Base-by-base conservation (phyloP, 495 filamentous ascomycete species). In the Poronia punctata region DNA sequence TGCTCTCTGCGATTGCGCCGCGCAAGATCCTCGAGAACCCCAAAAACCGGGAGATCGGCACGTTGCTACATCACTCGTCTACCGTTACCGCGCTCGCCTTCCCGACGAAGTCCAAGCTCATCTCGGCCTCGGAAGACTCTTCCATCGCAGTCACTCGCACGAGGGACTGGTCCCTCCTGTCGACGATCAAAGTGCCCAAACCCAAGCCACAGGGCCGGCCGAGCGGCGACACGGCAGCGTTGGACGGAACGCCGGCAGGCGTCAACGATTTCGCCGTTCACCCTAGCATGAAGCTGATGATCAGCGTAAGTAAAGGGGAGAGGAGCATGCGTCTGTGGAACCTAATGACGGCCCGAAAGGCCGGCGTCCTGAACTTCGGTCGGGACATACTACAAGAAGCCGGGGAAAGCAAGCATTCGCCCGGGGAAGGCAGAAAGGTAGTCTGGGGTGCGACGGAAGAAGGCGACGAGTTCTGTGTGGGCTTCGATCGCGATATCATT, bases 181-280 rank as follows among this genome's bases (percentile, higher is more conserved):
- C 84, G n/a, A 82, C 78, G 7, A 86, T 99, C 53, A 94, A 94
- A 60, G 86, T 81, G 18, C 92, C 92, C 5, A 78, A 82, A 42
- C 86, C 92, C 5, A 94, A 88, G 64, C 68, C 80, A 11, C 72
- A 78, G 35, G 88, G 90, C 9, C 73, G 87, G 40, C 90, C 92
- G 23, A 86, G 80, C 47, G 90, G 93, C 27, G 92, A 96, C 57
- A 96, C 92, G 5, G 87, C 87, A 1, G 80, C 78, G 10, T 67
- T 78, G n/a, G 92, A 86, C 8, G 85, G 78, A 9, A 75, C 79
- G n/a, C 88, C 89, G 2, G 72, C 80, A n/a, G 92, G 92, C 9
- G 76, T 99, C 31, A 97, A 95, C 53, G 88, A 88, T 56, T 87
- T 97, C 65, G 88, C 93, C 8, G 80, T 97, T 4, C 93, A 99